A percentile compares a stretch with the other conserved stretches of the same genome.
These are phyloP conservation scores for Solanum bulbocastanum DNA, from an alignment of 257 asterid genomes.

Conservation along the genomic window DNA sequence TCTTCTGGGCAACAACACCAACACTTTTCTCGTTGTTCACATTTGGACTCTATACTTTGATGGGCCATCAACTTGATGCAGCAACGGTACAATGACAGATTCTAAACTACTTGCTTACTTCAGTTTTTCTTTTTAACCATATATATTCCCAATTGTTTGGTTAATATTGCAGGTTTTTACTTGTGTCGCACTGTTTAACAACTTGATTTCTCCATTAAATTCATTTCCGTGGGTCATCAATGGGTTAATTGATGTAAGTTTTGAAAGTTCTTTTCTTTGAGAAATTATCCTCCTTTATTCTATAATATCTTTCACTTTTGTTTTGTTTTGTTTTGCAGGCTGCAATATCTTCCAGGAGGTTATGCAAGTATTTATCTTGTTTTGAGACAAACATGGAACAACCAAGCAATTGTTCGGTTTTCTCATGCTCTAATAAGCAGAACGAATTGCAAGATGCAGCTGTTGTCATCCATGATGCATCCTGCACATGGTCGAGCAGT, in stretches of 20 bases:
- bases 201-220: constrained; percentile 87
- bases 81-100: constrained; percentile 61
- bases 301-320: background rate
- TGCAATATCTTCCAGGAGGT: constrained; percentile 66
- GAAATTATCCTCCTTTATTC: background rate
- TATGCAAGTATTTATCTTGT: constrained; percentile 71
- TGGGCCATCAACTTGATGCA: constrained; percentile 93
- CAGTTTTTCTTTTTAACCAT: background rate
- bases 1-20: constrained; percentile 99
- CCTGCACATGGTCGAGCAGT: constrained; percentile 79
- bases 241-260: constrained; percentile 90
- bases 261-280: background rate
- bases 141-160: background rate
- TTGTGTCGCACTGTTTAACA: constrained; percentile 88
- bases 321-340: constrained; percentile 39
- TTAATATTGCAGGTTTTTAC: constrained; percentile 79
- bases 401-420: constrained; percentile 8
- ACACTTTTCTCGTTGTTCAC: constrained; percentile 90
- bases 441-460: constrained; percentile 29
- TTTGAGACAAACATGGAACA: constrained; percentile 22
- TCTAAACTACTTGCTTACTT: background rate
- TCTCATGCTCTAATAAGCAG: constrained; percentile 17
- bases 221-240: constrained; percentile 99
- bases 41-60: constrained; percentile 80
- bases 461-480: constrained; percentile 52